phyloP scores from a whole-genome alignment of 1,139 yeast species.

The Kodamaea ohmeri region DNA sequence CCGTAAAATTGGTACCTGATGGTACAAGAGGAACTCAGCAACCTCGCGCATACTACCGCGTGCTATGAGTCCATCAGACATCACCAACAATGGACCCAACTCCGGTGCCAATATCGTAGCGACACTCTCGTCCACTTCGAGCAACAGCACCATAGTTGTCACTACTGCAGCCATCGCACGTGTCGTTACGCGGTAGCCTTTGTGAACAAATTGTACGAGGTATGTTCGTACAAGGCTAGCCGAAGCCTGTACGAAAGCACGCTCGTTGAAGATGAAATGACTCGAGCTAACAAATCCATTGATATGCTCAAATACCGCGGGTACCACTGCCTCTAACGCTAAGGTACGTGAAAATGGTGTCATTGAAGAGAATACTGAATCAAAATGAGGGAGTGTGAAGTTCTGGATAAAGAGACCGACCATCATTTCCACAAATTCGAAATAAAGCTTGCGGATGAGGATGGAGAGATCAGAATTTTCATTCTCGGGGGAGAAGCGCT shows the following conservation, averaged over 20 bases:
- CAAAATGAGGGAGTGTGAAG: slow-evolving; percentile 20
- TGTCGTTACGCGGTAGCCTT: slow-evolving; percentile 23
- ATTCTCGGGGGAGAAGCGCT: no score
- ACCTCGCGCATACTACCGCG: background rate
- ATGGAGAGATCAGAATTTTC: no score
- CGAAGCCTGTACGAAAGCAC: slow-evolving; percentile 29
- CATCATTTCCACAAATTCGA: slow-evolving; percentile 24
- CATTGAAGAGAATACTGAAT: slow-evolving; percentile 20
- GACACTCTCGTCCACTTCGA: slow-evolving; percentile 25
- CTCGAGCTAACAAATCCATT: slow-evolving; percentile 35
- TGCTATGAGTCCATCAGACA: background rate
- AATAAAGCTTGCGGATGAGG: no score
- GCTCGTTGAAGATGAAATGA: slow-evolving; percentile 37
- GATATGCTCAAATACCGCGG: slow-evolving; percentile 36
- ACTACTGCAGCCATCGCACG: slow-evolving; percentile 28
- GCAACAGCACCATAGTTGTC: slow-evolving; percentile 30
- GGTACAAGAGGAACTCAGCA: background rate
- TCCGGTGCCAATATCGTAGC: slow-evolving; percentile 21
- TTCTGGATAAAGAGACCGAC: slow-evolving; percentile 35
- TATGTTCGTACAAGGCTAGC: slow-evolving; percentile 23
- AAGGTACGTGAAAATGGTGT: slow-evolving; percentile 28
- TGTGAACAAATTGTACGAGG: slow-evolving; percentile 19
- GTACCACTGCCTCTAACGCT: slow-evolving; percentile 36
- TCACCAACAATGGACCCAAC: slow-evolving; percentile 30
- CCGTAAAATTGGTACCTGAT: slow-evolving; percentile 1